These are phyloP conservation scores for Aphanoascus verrucosus DNA, from an alignment of 2,329 filamentous ascomycete genomes.

Conservation along the genomic window DNA sequence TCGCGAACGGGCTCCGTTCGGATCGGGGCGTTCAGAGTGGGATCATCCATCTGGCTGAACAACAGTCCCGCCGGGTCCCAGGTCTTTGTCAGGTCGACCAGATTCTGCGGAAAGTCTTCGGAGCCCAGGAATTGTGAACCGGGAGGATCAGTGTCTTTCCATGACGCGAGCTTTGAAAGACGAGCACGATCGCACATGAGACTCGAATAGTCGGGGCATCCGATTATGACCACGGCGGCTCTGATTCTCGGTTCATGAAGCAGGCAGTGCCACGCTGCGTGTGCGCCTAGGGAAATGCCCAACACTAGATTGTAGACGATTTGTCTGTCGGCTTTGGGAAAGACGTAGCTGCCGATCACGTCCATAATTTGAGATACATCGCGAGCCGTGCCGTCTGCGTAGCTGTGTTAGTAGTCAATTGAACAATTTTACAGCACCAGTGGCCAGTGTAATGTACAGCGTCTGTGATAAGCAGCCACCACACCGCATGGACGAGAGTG, in stretches of 20 bases:
- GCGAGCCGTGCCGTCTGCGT: slow-evolving; percentile 52
- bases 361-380: slow-evolving; percentile 69
- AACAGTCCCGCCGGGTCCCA: slow-evolving; percentile 68
- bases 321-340: slow-evolving; percentile 40
- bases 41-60: slow-evolving; percentile 42
- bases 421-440: background rate
- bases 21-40: slow-evolving; percentile 19
- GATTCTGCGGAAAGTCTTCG: slow-evolving; percentile 59
- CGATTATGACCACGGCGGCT: slow-evolving; percentile 71
- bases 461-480: no score
- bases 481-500: background rate
- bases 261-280: slow-evolving; percentile 74
- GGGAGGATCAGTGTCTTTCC: slow-evolving; percentile 44
- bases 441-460: background rate
- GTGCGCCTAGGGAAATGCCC: slow-evolving; percentile 77
- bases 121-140: slow-evolving; percentile 63
- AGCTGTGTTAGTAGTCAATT: slow-evolving; percentile 10
- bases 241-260: slow-evolving; percentile 67
- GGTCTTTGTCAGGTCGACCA: slow-evolving; percentile 52
- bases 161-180: slow-evolving; percentile 55
- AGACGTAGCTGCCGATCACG: slow-evolving; percentile 64
- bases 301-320: slow-evolving; percentile 59
- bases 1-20: slow-evolving; percentile 27
- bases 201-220: slow-evolving; percentile 77
- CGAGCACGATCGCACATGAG: slow-evolving; percentile 71